A percentile compares a stretch with the other conserved stretches of the same genome.
These are phyloP conservation scores for Ceratorhiza oryzae-sativae DNA, from an alignment of 1,284 basidiomycete genomes.

Conservation along the genomic window DNA sequence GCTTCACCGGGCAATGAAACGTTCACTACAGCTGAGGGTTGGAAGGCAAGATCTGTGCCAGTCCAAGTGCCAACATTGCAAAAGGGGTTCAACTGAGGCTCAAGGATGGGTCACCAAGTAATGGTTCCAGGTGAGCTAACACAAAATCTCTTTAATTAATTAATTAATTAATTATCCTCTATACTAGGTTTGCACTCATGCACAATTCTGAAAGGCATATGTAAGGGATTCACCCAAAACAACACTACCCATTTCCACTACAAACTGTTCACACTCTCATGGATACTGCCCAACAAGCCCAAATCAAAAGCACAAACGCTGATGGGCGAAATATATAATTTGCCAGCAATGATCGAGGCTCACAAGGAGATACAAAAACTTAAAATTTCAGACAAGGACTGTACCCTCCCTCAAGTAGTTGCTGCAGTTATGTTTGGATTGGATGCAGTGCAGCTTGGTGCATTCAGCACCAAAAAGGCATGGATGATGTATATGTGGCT, in stretches of 20 bases:
- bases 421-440: slow-evolving; percentile 51
- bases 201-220: not conserved
- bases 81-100: not conserved
- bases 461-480: slow-evolving; percentile 49
- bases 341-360: slow-evolving; percentile 1
- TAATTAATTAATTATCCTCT: not conserved
- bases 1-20: not conserved
- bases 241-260: slow-evolving; percentile 17
- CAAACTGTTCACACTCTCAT: not conserved
- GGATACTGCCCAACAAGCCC: not conserved
- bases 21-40: not conserved
- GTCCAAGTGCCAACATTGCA: not conserved
- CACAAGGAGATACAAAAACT: slow-evolving; percentile 17
- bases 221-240: not conserved
- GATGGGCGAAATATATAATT: slow-evolving; percentile 1
- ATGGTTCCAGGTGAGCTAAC: not conserved
- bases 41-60: not conserved
- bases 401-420: slow-evolving; percentile 46
- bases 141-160: too few relatives aligned
- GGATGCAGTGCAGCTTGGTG: slow-evolving; percentile 51
- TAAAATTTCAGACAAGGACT: slow-evolving; percentile 41
- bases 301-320: not conserved
- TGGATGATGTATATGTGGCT: slow-evolving; percentile 51
- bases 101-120: not conserved
- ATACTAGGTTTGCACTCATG: not conserved